These are phyloP conservation scores for Venturiaceae sp. DNA, from an alignment of 2,329 filamentous ascomycete genomes.

Conservation along the genomic window DNA sequence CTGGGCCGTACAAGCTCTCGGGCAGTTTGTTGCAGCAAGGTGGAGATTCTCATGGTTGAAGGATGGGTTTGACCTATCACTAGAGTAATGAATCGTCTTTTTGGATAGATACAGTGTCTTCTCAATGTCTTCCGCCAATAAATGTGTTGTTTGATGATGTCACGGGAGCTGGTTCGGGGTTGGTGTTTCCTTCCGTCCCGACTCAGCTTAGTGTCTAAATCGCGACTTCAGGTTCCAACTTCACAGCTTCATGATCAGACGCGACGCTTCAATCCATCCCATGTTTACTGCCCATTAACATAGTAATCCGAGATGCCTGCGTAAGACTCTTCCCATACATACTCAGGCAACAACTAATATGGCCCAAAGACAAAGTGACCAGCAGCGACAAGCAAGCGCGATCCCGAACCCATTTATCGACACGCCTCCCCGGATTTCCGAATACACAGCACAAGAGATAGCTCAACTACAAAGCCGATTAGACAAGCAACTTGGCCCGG, in stretches of 20 bases:
- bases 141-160: not conserved
- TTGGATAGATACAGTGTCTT: not conserved
- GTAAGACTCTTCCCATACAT: not conserved
- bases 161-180: not conserved
- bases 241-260: not conserved
- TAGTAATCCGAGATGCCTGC: not conserved
- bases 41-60: not conserved
- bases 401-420: constrained; percentile 74
- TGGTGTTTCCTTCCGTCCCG: not conserved
- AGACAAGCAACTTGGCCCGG: constrained; percentile 88
- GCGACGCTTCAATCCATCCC: not conserved
- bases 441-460: constrained; percentile 85
- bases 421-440: constrained; percentile 53
- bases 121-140: no score
- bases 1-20: not conserved
- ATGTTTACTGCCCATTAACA: not conserved
- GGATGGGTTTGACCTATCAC: no score
- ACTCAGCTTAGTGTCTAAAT: not conserved
- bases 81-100: no score
- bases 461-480: constrained; percentile 78
- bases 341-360: not conserved
- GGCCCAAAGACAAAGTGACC: constrained; percentile 1
- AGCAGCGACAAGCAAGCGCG: constrained; percentile 3
- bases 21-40: not conserved
- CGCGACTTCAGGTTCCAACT: not conserved